These are phyloP conservation scores for Sporothrix variecibatus DNA, from an alignment of 2,329 filamentous ascomycete species.

Conservation along the genomic window DNA sequence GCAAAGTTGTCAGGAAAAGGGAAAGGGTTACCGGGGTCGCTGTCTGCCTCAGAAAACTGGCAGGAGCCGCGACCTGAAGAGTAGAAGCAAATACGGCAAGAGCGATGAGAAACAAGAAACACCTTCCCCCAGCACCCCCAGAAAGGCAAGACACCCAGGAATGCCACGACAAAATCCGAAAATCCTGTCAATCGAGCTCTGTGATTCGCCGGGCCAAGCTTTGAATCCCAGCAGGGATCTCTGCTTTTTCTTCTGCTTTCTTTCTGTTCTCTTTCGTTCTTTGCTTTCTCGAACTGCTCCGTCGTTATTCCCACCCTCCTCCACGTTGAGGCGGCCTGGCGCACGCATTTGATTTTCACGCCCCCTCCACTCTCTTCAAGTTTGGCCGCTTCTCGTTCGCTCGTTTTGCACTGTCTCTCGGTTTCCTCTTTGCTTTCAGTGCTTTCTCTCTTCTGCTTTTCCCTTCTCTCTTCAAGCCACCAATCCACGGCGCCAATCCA, in stretches of 20 bases:
- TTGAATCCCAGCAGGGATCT: background rate
- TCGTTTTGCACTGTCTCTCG: no score
- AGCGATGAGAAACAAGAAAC: background rate
- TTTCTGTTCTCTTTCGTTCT: background rate
- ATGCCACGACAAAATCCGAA: background rate
- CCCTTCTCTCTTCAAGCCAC: background rate
- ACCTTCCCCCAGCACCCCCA: background rate
- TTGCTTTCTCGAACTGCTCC: background rate
- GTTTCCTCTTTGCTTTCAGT: background rate
- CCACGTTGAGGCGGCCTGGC: background rate
- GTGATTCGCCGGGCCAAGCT: conserved; percentile 23
- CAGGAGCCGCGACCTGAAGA: background rate
- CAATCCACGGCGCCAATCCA: conserved; percentile 7
- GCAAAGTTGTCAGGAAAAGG: background rate
- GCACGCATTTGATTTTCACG: background rate
- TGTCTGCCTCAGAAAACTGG: background rate
- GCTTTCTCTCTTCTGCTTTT: background rate
- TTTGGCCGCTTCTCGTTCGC: background rate
- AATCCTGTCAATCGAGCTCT: conserved; percentile 15
- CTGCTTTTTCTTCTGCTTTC: background rate
- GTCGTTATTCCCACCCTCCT: conserved; percentile 19
- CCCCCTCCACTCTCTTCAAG: conserved; percentile 10
- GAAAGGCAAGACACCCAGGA: background rate
- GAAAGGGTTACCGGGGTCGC: background rate
- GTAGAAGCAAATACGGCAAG: background rate